Evolutionary conservation across 2,329 filamentous ascomycete genomes (phyloP).

Genomic region (Fusarium nisikadoi): DNA sequence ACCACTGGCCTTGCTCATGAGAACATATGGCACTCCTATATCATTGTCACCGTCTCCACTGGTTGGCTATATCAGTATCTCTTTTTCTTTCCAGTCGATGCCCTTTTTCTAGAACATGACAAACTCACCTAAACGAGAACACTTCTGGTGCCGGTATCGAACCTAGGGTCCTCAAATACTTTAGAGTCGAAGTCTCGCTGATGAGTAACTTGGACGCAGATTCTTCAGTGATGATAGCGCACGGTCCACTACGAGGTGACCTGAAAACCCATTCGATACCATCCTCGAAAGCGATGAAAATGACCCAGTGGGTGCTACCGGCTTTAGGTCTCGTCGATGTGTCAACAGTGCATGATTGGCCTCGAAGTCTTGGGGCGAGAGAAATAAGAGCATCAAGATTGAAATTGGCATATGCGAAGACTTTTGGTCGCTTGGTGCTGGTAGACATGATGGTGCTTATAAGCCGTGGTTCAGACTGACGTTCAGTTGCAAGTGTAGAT

Average conservation of each 20-base stretch:
- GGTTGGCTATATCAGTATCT: neutral
- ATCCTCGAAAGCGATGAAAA: neutral
- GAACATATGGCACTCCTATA: neutral
- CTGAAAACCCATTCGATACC: neutral
- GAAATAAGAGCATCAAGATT: neutral
- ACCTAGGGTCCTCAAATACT: neutral
- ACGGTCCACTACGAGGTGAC: neutral
- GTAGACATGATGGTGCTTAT: neutral
- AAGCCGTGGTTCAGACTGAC: neutral
- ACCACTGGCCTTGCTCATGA: neutral
- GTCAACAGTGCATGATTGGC: neutral
- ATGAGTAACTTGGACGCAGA: neutral
- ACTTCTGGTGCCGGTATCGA: neutral
- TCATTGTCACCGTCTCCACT: neutral
- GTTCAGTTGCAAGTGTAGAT: no score
- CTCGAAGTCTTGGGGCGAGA: accelerated
- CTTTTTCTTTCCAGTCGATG: neutral
- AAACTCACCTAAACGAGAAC: neutral
- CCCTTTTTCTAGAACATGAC: neutral
- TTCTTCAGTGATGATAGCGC: neutral
- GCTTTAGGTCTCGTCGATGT: neutral
- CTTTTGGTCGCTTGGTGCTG: neutral
- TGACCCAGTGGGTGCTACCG: neutral
- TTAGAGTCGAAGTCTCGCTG: accelerated
- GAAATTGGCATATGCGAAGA: neutral